phyloP scores from a whole-genome alignment of 176 grass and related monocot species.

The Carex cristatella region DNA sequence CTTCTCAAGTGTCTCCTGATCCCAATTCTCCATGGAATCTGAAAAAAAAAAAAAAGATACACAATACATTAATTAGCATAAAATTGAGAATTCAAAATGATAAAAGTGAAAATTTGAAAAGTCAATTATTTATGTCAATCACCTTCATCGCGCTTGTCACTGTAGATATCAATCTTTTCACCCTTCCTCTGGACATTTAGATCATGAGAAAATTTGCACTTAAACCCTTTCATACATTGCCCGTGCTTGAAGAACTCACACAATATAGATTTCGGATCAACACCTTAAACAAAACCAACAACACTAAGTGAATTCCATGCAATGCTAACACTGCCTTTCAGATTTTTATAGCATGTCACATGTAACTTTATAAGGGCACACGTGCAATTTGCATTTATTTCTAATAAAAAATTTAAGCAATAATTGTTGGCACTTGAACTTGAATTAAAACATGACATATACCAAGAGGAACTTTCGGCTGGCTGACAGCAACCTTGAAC shows the following conservation, averaged over 20 bases:
- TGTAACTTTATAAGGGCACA: neutral
- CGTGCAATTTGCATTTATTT: neutral
- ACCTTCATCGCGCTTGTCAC: constrained; percentile 83
- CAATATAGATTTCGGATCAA: constrained; percentile 92
- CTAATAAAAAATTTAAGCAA: neutral
- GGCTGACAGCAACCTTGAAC: constrained; percentile 97
- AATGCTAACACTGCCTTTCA: constrained; percentile 4
- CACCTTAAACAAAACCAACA: constrained; percentile 46
- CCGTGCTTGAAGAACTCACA: constrained; percentile 97
- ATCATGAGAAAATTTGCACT: constrained; percentile 99
- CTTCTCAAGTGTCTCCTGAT: constrained; percentile 95
- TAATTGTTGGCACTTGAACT: neutral
- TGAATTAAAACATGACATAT: constrained; percentile 36
- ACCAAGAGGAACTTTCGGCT: constrained; percentile 96
- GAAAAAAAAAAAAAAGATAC: neutral
- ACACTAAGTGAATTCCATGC: constrained; percentile 7
- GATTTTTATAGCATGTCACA: neutral
- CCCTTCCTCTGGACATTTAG: constrained; percentile 97
- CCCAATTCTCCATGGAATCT: constrained; percentile 99
- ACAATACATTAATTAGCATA: neutral
- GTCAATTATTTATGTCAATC: neutral
- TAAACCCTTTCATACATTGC: constrained; percentile 89
- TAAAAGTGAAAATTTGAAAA: neutral
- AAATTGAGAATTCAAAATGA: neutral
- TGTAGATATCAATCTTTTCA: constrained; percentile 98